phyloP scores from a whole-genome alignment of 2,329 filamentous ascomycete species.

The Colletotrichum tanaceti region DNA sequence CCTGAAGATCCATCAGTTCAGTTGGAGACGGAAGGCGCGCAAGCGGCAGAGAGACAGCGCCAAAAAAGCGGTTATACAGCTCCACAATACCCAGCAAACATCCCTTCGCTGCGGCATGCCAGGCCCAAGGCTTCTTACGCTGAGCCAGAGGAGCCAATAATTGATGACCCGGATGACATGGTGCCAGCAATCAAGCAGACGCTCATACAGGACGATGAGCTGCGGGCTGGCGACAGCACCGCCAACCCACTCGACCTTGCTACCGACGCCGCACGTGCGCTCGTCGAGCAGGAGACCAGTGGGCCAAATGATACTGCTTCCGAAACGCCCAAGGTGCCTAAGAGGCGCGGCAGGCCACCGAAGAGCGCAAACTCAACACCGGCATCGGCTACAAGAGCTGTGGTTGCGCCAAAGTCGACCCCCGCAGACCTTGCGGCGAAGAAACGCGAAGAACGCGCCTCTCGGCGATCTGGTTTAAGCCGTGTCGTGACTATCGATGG shows the following conservation, averaged over 20 bases:
- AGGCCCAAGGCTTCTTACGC: conserved; percentile 64
- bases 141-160: conserved; percentile 56
- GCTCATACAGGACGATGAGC: conserved; percentile 26
- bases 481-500: conserved; percentile 27
- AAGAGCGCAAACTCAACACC: conserved; percentile 51
- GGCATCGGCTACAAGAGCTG: conserved; percentile 17
- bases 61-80: conserved; percentile 7
- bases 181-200: conserved; percentile 42
- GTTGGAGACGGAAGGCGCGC: conserved; percentile 21
- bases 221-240: conserved; percentile 13
- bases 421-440: conserved; percentile 35
- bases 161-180: conserved; percentile 58
- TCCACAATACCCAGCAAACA: conserved; percentile 48
- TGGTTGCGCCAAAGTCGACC: conserved; percentile 21
- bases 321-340: conserved; percentile 45
- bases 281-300: conserved; percentile 43
- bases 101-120: conserved; percentile 63
- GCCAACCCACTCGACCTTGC: conserved; percentile 55
- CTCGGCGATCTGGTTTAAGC: conserved; percentile 38
- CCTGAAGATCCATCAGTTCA: conserved; percentile 38
- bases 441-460: conserved; percentile 31
- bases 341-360: conserved; percentile 48
- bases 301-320: conserved; percentile 35
- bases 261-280: conserved; percentile 49
- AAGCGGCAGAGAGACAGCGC: conserved; percentile 2